Conservation (phyloP, 169 alveolate species). For the Condylostoma magnum region DNA sequence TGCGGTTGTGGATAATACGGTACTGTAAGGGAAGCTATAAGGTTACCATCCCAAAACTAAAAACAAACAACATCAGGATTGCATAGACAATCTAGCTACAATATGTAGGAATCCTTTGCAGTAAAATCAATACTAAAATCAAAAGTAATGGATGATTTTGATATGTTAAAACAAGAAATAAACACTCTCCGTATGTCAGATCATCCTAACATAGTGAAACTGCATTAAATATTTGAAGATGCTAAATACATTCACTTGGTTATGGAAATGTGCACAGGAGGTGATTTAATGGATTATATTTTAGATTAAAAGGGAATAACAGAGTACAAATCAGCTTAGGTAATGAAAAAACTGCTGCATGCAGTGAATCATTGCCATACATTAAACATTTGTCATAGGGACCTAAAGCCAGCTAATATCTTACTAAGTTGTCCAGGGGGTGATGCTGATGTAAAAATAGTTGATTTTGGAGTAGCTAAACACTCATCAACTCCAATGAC, state of each 20-base stretch:
- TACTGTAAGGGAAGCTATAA: neutral
- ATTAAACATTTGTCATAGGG: slow-evolving; percentile 79
- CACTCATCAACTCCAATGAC: slow-evolving; percentile 54
- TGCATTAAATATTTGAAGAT: slow-evolving; percentile 46
- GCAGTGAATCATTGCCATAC: slow-evolving; percentile 78
- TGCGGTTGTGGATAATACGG: neutral
- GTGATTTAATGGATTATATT: slow-evolving; percentile 55
- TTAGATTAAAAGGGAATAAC: slow-evolving; percentile 42
- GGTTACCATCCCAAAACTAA: neutral
- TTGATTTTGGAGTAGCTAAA: slow-evolving; percentile 83
- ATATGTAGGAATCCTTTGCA: slow-evolving; percentile 52
- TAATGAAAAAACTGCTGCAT: slow-evolving; percentile 71
- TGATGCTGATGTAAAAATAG: slow-evolving; percentile 61
- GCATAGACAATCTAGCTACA: slow-evolving; percentile 58
- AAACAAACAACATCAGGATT: neutral
- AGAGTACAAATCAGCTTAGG: slow-evolving; percentile 73
- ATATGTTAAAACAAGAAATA: slow-evolving; percentile 47
- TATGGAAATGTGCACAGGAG: slow-evolving; percentile 51
- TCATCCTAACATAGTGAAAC: slow-evolving; percentile 61
- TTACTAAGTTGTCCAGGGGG: slow-evolving; percentile 50
- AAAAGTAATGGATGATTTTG: slow-evolving; percentile 70
- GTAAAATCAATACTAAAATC: slow-evolving; percentile 69
- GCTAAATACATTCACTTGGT: slow-evolving; percentile 36
- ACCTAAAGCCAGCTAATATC: slow-evolving; percentile 81
- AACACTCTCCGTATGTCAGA: slow-evolving; percentile 41